Evolutionary conservation across 768 basidiomycete species (phyloP), one percentile per base, ranked within the genome.

Genomic region (Trametes elegans): DNA sequence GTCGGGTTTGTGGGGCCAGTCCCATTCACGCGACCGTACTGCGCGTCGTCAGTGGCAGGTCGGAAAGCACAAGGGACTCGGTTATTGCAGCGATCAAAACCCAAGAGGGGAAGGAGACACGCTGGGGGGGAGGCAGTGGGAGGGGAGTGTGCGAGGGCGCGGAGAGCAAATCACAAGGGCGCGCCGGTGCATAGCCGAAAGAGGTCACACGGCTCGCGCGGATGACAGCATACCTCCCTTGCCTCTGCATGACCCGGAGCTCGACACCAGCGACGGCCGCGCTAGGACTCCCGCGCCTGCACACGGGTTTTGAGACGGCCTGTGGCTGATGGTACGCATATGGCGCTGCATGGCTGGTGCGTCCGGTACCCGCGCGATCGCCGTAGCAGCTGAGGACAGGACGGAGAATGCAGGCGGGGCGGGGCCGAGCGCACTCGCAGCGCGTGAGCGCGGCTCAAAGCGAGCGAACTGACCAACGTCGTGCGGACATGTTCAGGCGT

Each of bases 161-260:
- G 21, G 41, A 24, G 21, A 42, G 41, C 23, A 32, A 53, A 53
- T 53, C 51, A 53, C 51, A 44, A 53, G 51, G n/a, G 51, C 7
- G 24, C 24, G 42, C 51, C 51, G 51, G 51, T 26, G 9, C 51
- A 53, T 53, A 44, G 42, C 51, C 51, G 51, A 35, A 27, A 35
- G 19, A 31, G 51, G 51, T 43, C 41, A 53, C 42, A 36, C 41
- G 42, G 31, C 24, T 2, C 40, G 9, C n/a, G 34, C 5, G 21
- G 4, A 53, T 44, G 41, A 44, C 42, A 38, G 28, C 51, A 36
- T 53, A 36, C 27, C 27, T 29, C 32, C 44, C 23, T 18, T 5
- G 27, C 2, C 23, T 23, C 5, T 39, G 28, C 13, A 40, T 34
- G 41, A 52, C 21, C 41, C 35, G 21, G 26, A 19, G 18, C 5